A percentile compares a stretch with the other conserved stretches of the same genome.
Conservation (phyloP, 108 stramenopile genomes). For the Aureococcus anophagefferens region DNA sequence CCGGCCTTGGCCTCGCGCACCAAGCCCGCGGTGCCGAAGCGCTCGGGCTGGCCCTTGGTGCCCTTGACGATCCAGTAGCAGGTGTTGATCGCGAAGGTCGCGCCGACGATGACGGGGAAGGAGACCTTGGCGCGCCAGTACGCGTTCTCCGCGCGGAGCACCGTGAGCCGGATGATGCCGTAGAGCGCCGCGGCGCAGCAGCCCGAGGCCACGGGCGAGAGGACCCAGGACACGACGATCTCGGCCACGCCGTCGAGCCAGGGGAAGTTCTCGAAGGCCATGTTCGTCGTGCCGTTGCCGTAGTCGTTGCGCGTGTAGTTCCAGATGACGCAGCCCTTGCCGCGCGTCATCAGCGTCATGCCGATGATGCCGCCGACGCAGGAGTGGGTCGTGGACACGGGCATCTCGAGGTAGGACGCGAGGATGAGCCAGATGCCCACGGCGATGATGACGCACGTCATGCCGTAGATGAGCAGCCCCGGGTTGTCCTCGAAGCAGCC, state of each 20-base stretch:
- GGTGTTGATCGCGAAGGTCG: constrained; percentile 36
- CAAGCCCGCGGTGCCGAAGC: neutral
- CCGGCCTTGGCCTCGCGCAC: neutral
- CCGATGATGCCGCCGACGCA: constrained; percentile 55
- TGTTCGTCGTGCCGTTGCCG: neutral
- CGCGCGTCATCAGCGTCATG: constrained; percentile 36
- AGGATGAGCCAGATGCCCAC: constrained; percentile 47
- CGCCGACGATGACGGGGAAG: constrained; percentile 44
- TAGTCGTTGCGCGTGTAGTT: constrained; percentile 1
- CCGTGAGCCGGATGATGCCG: neutral
- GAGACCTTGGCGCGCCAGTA: constrained; percentile 31
- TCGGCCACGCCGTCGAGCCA: constrained; percentile 4
- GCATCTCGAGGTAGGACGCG: constrained; percentile 47
- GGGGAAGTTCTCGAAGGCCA: neutral
- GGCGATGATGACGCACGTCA: constrained; percentile 44
- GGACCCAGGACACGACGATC: constrained; percentile 50
- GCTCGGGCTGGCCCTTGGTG: neutral
- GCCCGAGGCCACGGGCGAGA: constrained; percentile 38
- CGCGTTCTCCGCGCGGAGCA: constrained; percentile 16
- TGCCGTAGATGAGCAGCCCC: constrained; percentile 47
- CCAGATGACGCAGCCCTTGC: constrained; percentile 41
- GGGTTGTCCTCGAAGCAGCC: constrained; percentile 37
- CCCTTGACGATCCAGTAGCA: constrained; percentile 44
- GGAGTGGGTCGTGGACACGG: constrained; percentile 59
- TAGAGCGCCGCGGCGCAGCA: neutral